Evolutionary conservation across 768 basidiomycete species (phyloP).

Genomic region (Mycena capillaripes): DNA sequence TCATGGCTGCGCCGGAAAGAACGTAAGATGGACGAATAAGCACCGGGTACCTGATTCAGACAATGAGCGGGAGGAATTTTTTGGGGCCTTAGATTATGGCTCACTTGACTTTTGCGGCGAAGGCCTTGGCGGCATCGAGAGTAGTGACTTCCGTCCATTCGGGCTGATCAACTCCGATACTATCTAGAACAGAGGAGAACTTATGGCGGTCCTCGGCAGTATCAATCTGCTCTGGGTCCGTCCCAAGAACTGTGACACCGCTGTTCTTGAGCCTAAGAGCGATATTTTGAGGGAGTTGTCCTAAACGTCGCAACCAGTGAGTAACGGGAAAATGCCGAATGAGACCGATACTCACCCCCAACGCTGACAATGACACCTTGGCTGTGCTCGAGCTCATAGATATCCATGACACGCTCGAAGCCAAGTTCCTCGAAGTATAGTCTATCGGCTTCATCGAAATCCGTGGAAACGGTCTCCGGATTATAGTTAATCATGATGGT

Average conservation of each 20-base stretch:
- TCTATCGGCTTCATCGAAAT: conserved; percentile 99
- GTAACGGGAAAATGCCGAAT: background rate
- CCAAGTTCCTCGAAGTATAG: conserved; percentile 99
- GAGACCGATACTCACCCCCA: conserved; percentile 73
- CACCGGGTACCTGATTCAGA: conserved; percentile 83
- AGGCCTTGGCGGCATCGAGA: conserved; percentile 91
- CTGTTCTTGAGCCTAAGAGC: conserved; percentile 93
- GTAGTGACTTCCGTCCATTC: conserved; percentile 95
- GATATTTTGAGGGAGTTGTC: conserved; percentile 98
- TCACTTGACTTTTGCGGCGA: conserved; percentile 87
- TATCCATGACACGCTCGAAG: conserved; percentile 99
- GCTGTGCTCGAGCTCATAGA: conserved; percentile 95
- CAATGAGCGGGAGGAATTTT: conserved; percentile 20
- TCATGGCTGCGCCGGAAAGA: conserved; percentile 99
- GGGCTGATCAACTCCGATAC: conserved; percentile 96
- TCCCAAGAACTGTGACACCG: conserved; percentile 95
- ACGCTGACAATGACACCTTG: conserved; percentile 97
- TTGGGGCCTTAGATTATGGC: conserved; percentile 39
- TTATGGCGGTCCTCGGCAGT: conserved; percentile 99
- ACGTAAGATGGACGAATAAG: conserved; percentile 99
- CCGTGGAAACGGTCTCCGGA: conserved; percentile 98
- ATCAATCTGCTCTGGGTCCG: conserved; percentile 95
- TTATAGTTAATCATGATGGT: conserved; percentile 99
- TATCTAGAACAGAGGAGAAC: conserved; percentile 97
- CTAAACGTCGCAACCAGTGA: conserved; percentile 55